phyloP scores from a whole-genome alignment of 2,329 filamentous ascomycete genomes.

The Ceratocystis albifundus region DNA sequence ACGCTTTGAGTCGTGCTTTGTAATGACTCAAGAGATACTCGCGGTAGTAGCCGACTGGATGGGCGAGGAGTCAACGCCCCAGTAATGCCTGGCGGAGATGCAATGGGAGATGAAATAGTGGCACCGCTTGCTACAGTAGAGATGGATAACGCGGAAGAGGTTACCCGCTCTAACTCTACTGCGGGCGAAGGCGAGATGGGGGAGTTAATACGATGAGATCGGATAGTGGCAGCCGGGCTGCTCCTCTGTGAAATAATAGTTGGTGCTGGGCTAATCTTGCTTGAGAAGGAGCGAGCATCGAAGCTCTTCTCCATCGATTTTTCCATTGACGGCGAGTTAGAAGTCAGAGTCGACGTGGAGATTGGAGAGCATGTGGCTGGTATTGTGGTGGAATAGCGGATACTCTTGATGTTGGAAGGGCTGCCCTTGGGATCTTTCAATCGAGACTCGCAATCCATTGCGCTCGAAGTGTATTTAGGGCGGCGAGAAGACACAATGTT shows the following conservation, averaged over 20 bases:
- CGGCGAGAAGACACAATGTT: slow-evolving; percentile 17
- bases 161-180: slow-evolving; percentile 20
- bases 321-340: slow-evolving; percentile 14
- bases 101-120: slow-evolving; percentile 19
- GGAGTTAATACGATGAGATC: slow-evolving; percentile 4
- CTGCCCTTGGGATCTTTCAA: not conserved
- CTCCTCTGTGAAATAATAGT: slow-evolving; percentile 8
- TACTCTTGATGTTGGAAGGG: slow-evolving; percentile 19
- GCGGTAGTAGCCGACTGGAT: slow-evolving; percentile 20
- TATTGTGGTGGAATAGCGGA: slow-evolving; percentile 22
- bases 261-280: slow-evolving; percentile 6
- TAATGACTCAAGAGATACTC: slow-evolving; percentile 21
- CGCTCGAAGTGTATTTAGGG: not conserved
- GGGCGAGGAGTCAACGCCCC: slow-evolving; percentile 22
- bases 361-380: slow-evolving; percentile 15
- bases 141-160: slow-evolving; percentile 20
- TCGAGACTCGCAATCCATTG: slow-evolving; percentile 15
- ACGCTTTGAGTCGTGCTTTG: slow-evolving; percentile 13
- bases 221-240: slow-evolving; percentile 19
- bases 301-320: slow-evolving; percentile 17
- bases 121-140: slow-evolving; percentile 15
- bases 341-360: slow-evolving; percentile 12
- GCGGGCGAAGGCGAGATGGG: not conserved
- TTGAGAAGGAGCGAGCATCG: slow-evolving; percentile 15
- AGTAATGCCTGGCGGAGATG: slow-evolving; percentile 14